Percentiles rank a stretch among this genome's conserved stretches.
Conservation (phyloP, 2,329 filamentous ascomycete genomes). For the Colletotrichum agaves region DNA sequence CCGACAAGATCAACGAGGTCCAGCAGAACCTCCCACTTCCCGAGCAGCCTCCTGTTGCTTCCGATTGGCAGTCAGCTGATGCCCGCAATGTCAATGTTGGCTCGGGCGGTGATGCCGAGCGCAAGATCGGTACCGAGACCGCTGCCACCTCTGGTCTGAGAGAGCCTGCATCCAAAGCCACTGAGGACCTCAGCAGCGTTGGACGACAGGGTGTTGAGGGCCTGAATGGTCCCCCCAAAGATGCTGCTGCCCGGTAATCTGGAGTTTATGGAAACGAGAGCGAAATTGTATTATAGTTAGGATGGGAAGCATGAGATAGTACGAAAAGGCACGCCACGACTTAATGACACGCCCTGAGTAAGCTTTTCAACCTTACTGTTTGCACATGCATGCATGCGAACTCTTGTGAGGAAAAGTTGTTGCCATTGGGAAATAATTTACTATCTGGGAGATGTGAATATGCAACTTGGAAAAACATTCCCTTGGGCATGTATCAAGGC, state of each 20-base stretch:
- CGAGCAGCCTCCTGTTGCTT: slow-evolving; percentile 78
- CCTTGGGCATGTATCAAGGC: no score
- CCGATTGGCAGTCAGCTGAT: slow-evolving; percentile 82
- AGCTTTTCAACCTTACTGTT: not conserved
- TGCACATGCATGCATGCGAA: no score
- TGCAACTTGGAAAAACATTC: no score
- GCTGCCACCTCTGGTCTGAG: slow-evolving; percentile 64
- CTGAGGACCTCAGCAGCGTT: slow-evolving; percentile 66
- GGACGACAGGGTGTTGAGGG: slow-evolving; percentile 73
- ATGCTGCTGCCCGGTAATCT: slow-evolving; percentile 62
- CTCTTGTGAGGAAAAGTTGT: no score
- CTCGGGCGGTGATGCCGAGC: slow-evolving; percentile 63
- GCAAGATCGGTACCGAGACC: slow-evolving; percentile 62
- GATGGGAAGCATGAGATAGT: not conserved
- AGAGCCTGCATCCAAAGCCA: slow-evolving; percentile 68
- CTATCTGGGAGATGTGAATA: no score
- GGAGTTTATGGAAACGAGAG: not conserved
- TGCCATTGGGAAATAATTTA: no score
- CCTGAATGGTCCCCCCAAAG: slow-evolving; percentile 66
- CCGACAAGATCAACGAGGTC: slow-evolving; percentile 72
- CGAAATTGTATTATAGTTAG: slow-evolving; percentile 4
- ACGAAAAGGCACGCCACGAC: slow-evolving; percentile 16
- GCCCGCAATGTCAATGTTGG: slow-evolving; percentile 76
- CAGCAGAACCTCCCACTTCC: slow-evolving; percentile 82
- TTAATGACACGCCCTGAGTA: slow-evolving; percentile 19